phyloP scores from a whole-genome alignment of 2,329 filamentous ascomycete genomes.

The Alternaria triticina region DNA sequence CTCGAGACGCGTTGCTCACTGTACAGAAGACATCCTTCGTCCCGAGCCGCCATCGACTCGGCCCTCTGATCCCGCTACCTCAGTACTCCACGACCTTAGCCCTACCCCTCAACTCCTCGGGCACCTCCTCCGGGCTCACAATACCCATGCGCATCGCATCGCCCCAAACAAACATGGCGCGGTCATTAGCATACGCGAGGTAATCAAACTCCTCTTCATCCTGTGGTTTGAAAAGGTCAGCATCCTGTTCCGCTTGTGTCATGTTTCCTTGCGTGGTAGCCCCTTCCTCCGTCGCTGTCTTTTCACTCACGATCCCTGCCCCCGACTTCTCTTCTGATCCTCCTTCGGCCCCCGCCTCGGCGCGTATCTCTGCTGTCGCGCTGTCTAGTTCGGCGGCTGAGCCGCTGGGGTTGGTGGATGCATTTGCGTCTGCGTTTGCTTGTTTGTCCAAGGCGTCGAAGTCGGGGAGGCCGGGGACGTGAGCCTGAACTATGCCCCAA shows the following conservation, averaged over 20 bases:
- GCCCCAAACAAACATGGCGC: slow-evolving; percentile 93
- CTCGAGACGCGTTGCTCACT: too few species aligned
- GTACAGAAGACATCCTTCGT: too few species aligned
- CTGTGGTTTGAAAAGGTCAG: slow-evolving; percentile 55
- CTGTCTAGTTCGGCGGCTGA: slow-evolving; percentile 38
- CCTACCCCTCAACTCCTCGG: slow-evolving; percentile 66
- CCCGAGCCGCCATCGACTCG: too few species aligned
- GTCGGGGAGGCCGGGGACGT: slow-evolving; percentile 74
- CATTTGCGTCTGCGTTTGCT: slow-evolving; percentile 3
- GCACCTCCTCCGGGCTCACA: slow-evolving; percentile 76
- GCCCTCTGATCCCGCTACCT: too few species aligned
- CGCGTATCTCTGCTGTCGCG: slow-evolving; percentile 28
- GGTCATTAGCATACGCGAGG: slow-evolving; percentile 85
- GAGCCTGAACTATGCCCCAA: slow-evolving; percentile 96
- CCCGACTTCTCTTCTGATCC: slow-evolving; percentile 8
- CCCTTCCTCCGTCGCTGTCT: slow-evolving; percentile 25
- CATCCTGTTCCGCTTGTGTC: slow-evolving; percentile 33
- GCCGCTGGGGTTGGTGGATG: background rate
- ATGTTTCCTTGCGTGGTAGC: slow-evolving; percentile 17
- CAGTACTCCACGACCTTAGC: slow-evolving; percentile 74
- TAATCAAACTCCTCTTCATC: slow-evolving; percentile 85
- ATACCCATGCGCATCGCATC: slow-evolving; percentile 82
- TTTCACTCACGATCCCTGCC: slow-evolving; percentile 36
- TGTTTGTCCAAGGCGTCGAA: slow-evolving; percentile 42
- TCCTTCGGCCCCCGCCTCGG: slow-evolving; percentile 23